Conservation (phyloP, 352 stramenopile genomes). For the Pythium myriotylum region DNA sequence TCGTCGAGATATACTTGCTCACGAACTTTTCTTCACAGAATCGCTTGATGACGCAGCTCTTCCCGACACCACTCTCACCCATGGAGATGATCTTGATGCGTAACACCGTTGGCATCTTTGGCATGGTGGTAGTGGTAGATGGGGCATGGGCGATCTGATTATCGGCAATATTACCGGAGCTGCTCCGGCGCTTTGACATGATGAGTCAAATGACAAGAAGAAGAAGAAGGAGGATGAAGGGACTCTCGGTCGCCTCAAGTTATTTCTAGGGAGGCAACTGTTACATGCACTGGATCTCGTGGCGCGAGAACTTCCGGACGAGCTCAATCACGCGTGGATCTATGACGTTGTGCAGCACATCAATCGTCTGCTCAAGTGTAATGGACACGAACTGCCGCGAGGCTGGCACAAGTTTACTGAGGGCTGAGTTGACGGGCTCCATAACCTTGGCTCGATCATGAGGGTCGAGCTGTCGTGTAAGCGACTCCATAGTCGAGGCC, state of each 20-base stretch:
- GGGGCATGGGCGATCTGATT: not conserved
- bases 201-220: not conserved
- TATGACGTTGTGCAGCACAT: conserved; percentile 40
- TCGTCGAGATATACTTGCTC: conserved; percentile 95
- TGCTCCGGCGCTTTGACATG: conserved; percentile 24
- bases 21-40: conserved; percentile 96
- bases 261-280: too few species aligned
- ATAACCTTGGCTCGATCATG: not conserved
- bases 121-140: not conserved
- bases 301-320: conserved; percentile 49
- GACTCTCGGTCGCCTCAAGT: not conserved
- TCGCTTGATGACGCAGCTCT: conserved; percentile 95
- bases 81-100: conserved; percentile 96
- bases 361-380: conserved; percentile 36
- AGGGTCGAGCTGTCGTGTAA: conserved; percentile 47
- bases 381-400: conserved; percentile 27
- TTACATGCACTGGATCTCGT: conserved; percentile 68
- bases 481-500: conserved; percentile 35
- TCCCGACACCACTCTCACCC: conserved; percentile 88
- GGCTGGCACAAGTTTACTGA: conserved; percentile 32
- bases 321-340: conserved; percentile 44
- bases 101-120: conserved; percentile 41
- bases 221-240: not conserved
- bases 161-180: conserved; percentile 5
- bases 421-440: not conserved